Conservation (phyloP, 208 protist species). For the Vickermania spadyakhi region DNA sequence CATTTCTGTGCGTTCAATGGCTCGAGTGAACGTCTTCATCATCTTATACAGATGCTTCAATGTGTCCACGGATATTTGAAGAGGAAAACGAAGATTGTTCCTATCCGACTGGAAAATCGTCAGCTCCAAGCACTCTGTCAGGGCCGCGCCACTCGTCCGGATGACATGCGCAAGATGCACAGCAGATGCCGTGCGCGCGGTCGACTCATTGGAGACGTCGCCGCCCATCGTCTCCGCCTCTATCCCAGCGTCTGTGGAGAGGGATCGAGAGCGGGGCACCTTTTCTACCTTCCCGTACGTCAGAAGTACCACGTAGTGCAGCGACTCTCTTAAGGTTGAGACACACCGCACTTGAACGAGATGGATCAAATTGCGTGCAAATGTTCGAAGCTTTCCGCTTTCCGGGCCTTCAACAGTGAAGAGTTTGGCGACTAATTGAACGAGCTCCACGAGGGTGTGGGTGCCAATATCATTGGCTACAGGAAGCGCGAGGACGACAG, state of each 20-base stretch:
- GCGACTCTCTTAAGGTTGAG: slow-evolving; percentile 45
- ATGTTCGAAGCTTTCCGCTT: slow-evolving; percentile 36
- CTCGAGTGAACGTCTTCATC: slow-evolving; percentile 32
- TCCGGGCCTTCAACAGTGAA: slow-evolving; percentile 50
- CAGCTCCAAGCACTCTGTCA: slow-evolving; percentile 45
- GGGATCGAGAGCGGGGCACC: neutral
- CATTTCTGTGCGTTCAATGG: slow-evolving; percentile 20
- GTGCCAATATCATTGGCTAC: slow-evolving; percentile 15
- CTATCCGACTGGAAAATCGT: slow-evolving; percentile 29
- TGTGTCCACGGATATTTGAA: slow-evolving; percentile 61
- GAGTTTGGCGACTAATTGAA: slow-evolving; percentile 40
- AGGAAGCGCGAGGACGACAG: neutral
- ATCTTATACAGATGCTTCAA: slow-evolving; percentile 54
- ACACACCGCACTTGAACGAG: slow-evolving; percentile 68
- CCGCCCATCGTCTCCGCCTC: neutral
- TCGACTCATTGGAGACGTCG: neutral
- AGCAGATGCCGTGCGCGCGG: neutral
- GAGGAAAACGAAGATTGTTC: slow-evolving; percentile 47
- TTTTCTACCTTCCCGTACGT: slow-evolving; percentile 18
- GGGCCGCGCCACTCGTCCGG: slow-evolving; percentile 7
- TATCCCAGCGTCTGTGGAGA: neutral
- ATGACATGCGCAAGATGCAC: neutral
- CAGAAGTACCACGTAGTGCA: slow-evolving; percentile 52
- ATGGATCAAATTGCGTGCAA: slow-evolving; percentile 44
- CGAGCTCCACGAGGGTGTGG: slow-evolving; percentile 43